Percentiles rank a stretch among this genome's conserved stretches.
Evolutionary conservation across 2,329 filamentous ascomycete genomes (phyloP).

Genomic region (Cladophialophora immunda): DNA sequence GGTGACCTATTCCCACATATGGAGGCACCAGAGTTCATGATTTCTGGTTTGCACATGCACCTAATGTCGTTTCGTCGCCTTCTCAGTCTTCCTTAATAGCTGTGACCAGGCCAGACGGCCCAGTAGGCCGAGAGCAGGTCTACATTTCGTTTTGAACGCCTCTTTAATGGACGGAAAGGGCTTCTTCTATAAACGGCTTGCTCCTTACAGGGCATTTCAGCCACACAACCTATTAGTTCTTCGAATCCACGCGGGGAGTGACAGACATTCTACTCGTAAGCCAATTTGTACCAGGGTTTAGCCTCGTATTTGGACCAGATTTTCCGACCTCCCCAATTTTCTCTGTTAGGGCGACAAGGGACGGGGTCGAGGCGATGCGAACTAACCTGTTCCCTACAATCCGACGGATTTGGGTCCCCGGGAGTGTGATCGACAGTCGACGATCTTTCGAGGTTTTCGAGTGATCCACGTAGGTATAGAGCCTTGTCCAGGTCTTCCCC

Average conservation of each 20-base stretch:
- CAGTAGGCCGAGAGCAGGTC: too few relatives aligned
- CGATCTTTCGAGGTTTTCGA: not conserved
- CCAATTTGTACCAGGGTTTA: not conserved
- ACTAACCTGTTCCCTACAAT: not conserved
- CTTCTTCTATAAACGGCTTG: too few relatives aligned
- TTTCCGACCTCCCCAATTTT: not conserved
- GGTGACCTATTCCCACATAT: not conserved
- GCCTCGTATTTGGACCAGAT: not conserved
- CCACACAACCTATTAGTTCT: not conserved
- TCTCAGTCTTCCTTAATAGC: too few relatives aligned
- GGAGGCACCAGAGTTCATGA: not conserved
- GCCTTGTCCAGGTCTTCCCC: not conserved
- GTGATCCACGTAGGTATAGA: not conserved
- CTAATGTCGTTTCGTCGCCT: too few relatives aligned
- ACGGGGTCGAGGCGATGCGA: not conserved
- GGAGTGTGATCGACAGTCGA: slow-evolving; percentile 1
- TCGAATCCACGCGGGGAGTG: not conserved
- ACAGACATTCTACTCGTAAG: not conserved
- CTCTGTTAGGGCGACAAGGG: not conserved
- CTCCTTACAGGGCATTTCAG: not conserved
- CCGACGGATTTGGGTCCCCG: not conserved
- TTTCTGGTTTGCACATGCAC: not conserved
- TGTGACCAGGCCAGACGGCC: too few relatives aligned
- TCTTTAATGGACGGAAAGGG: not conserved
- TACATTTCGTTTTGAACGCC: not conserved